A percentile compares a stretch with the other conserved stretches of the same genome.
phyloP scores from a whole-genome alignment of 305 asterid genomes.

The Coffea humblotiana region DNA sequence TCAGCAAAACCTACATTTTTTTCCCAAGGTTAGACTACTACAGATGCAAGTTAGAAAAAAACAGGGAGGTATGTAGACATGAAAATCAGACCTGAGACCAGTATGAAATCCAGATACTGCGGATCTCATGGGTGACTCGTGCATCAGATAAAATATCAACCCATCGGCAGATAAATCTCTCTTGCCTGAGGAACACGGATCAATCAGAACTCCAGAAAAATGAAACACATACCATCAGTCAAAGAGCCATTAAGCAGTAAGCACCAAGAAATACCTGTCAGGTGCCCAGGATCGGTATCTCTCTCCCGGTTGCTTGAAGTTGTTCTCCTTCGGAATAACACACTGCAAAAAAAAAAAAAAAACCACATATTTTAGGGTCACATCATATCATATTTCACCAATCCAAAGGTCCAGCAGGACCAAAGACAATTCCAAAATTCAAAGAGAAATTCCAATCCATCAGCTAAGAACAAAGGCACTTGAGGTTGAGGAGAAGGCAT shows the following conservation, averaged over 20 bases:
- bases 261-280: conserved; percentile 48
- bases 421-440: background rate
- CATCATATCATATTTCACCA: too few relatives aligned
- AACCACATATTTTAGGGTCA: background rate
- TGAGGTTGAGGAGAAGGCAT: background rate
- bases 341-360: conserved; percentile 31
- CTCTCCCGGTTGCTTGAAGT: conserved; percentile 95
- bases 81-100: conserved; percentile 66
- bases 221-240: background rate
- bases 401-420: background rate
- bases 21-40: background rate
- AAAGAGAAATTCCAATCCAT: background rate
- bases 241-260: background rate
- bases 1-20: background rate
- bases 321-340: conserved; percentile 81
- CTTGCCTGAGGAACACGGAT: conserved; percentile 55
- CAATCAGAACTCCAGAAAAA: background rate
- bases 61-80: background rate
- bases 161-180: conserved; percentile 68
- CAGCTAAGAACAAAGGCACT: background rate
- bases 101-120: conserved; percentile 79
- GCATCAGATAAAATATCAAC: conserved; percentile 73
- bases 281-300: conserved; percentile 79
- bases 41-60: background rate
- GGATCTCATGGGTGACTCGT: conserved; percentile 79